phyloP scores from a whole-genome alignment of 2,329 filamentous ascomycete genomes.

The Xylaria hypoxylon region DNA sequence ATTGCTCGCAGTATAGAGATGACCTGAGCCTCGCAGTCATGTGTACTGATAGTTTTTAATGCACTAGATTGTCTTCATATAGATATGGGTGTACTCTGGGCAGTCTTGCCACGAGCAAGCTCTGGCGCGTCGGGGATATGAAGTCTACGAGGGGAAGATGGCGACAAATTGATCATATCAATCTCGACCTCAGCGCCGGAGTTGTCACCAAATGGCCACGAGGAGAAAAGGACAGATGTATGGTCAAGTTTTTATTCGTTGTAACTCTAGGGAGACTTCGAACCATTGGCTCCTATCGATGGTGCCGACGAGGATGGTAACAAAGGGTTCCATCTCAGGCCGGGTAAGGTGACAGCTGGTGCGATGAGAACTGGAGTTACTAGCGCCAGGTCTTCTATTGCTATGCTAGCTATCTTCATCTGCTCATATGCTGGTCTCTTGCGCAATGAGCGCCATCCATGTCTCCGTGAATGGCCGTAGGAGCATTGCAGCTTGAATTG shows the following conservation, averaged over 20 bases:
- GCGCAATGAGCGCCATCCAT: constrained; percentile 27
- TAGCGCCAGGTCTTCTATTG: not conserved
- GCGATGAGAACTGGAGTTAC: not conserved
- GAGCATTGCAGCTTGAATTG: constrained; percentile 27
- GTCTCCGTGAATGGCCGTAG: constrained; percentile 34
- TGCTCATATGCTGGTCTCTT: constrained; percentile 7
- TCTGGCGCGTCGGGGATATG: not conserved
- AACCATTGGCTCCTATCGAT: not conserved
- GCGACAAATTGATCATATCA: constrained; percentile 6
- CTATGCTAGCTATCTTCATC: constrained; percentile 8
- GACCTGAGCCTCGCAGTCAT: constrained; percentile 34
- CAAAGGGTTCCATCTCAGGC: not conserved
- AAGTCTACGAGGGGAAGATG: not conserved
- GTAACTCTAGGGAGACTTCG: not conserved
- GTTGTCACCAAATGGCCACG: not conserved
- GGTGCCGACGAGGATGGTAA: not conserved
- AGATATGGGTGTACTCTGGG: not conserved
- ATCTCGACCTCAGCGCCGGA: constrained; percentile 4
- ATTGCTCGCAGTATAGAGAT: constrained; percentile 26
- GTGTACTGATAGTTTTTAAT: not conserved
- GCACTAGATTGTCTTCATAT: not conserved
- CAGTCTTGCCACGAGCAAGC: not conserved
- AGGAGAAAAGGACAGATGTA: not conserved
- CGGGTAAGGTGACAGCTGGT: not conserved
- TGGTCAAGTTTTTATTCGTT: not conserved